Conservation (phyloP, 257 asterid genomes). For the Gardenia jasminoides region DNA sequence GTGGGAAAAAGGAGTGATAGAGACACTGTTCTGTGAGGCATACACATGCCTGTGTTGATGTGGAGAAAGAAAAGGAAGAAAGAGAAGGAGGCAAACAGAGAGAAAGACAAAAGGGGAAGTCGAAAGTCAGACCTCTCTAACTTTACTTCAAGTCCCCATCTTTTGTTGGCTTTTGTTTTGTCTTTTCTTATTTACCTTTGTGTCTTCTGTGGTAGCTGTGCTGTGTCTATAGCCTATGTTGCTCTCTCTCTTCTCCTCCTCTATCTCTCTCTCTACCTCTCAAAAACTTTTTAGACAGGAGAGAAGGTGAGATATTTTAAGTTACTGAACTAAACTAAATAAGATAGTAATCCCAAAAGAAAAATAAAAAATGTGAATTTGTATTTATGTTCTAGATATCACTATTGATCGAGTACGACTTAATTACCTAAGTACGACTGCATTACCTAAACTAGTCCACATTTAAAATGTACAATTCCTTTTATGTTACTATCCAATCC, state of each 20-base stretch:
- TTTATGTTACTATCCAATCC: no score
- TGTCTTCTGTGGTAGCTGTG: background rate
- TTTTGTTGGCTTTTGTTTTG: conserved; percentile 22
- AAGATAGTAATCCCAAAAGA: no score
- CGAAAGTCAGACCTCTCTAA: conserved; percentile 16
- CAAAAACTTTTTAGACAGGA: no score
- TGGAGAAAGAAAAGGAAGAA: background rate
- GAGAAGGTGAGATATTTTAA: no score
- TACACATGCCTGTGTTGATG: background rate
- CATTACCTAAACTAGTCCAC: no score
- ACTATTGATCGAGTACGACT: no score
- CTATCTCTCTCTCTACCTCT: no score
- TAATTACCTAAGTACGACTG: no score
- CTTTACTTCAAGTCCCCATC: conserved; percentile 23
- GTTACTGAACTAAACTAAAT: no score
- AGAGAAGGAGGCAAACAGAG: background rate
- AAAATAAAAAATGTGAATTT: no score
- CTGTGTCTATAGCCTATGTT: background rate
- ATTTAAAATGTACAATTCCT: no score
- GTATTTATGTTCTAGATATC: no score
- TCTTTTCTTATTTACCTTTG: background rate
- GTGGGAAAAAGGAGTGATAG: background rate
- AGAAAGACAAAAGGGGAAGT: conserved; percentile 39
- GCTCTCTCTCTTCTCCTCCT: background rate
- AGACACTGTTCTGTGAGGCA: background rate